phyloP scores from a whole-genome alignment of 306 rosid species.

The Senna tora region DNA sequence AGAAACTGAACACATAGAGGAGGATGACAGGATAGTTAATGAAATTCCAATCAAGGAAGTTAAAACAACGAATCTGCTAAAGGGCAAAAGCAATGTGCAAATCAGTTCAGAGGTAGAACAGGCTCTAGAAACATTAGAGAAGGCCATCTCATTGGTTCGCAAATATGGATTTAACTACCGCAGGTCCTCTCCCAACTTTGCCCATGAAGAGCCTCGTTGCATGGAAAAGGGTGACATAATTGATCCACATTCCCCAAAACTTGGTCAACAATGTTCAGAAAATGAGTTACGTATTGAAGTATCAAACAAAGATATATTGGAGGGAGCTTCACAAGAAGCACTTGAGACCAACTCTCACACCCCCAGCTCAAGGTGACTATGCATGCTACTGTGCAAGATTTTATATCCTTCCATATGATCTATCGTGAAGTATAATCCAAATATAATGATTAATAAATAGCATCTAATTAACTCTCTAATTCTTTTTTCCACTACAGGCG shows the following conservation, averaged over 20 bases:
- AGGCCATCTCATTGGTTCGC: constrained; percentile 57
- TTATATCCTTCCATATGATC: constrained; percentile 11
- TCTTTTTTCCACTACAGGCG: constrained; percentile 49
- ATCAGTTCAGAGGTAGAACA: constrained; percentile 70
- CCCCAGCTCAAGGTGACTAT: constrained; percentile 57
- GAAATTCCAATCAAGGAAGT: constrained; percentile 32
- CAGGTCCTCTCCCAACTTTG: constrained; percentile 42
- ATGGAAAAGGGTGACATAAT: constrained; percentile 36
- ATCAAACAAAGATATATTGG: constrained; percentile 32
- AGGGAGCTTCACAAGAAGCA: constrained; percentile 43
- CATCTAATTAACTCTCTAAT: not conserved
- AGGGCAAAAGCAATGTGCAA: constrained; percentile 42
- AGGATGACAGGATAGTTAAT: constrained; percentile 32
- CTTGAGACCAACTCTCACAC: constrained; percentile 36
- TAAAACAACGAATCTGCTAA: constrained; percentile 30
- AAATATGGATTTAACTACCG: constrained; percentile 50
- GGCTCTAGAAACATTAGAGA: constrained; percentile 81
- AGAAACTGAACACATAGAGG: constrained; percentile 45
- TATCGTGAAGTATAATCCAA: constrained; percentile 3
- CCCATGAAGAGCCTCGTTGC: constrained; percentile 32
- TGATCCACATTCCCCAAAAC: constrained; percentile 44
- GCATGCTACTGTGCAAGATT: not conserved
- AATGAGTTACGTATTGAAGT: constrained; percentile 34
- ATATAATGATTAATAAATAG: constrained; percentile 6
- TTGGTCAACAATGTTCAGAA: constrained; percentile 17